phyloP scores from a whole-genome alignment of 345 rosid genomes.

The Garcia nutans region DNA sequence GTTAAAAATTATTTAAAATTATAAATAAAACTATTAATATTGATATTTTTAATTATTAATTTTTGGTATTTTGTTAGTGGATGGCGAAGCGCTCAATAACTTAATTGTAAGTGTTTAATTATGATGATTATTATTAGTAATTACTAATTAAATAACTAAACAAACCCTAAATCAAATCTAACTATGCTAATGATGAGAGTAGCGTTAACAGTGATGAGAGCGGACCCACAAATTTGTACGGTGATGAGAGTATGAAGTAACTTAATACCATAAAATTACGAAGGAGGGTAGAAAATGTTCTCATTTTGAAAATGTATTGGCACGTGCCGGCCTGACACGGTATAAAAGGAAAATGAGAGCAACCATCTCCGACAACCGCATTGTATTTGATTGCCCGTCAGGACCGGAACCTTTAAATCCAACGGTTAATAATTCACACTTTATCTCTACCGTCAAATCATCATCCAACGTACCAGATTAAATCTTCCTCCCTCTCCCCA shows the following conservation, averaged over 20 bases:
- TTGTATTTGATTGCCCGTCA: constrained; percentile 36
- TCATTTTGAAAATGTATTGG: constrained; percentile 19
- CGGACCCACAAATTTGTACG: constrained; percentile 1
- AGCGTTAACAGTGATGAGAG: background rate
- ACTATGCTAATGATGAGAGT: background rate
- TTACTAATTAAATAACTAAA: too few species aligned
- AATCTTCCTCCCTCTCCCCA: constrained; percentile 35
- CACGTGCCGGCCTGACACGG: constrained; percentile 69
- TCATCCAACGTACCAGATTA: constrained; percentile 51
- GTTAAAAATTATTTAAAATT: too few species aligned
- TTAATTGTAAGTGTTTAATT: too few species aligned
- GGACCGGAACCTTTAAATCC: constrained; percentile 46
- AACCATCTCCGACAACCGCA: constrained; percentile 52
- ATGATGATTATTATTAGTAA: too few species aligned
- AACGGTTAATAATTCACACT: constrained; percentile 33
- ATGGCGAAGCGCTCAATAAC: too few species aligned
- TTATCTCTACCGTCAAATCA: constrained; percentile 27
- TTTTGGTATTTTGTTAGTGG: too few species aligned
- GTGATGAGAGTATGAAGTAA: background rate
- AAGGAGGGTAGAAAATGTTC: background rate
- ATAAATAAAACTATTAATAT: too few species aligned
- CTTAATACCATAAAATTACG: background rate
- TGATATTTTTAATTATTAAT: too few species aligned
- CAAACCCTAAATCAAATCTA: background rate
- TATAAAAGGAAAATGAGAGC: constrained; percentile 32